These are phyloP conservation scores for Entonaema liquescens DNA, from an alignment of 495 filamentous ascomycete genomes.

Conservation along the genomic window DNA sequence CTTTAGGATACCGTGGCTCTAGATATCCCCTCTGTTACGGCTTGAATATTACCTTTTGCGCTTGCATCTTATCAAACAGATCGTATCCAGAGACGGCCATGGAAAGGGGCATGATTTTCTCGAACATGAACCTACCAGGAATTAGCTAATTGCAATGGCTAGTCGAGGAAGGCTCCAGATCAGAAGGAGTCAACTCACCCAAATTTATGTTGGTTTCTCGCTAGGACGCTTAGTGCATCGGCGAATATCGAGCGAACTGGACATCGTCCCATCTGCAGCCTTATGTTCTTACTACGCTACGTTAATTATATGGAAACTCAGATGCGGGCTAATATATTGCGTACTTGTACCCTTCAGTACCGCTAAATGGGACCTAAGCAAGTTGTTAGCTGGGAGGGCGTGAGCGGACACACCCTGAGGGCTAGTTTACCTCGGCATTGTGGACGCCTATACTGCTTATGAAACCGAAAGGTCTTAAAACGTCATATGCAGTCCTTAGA, in stretches of 20 bases:
- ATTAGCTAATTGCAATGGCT: conserved; percentile 3
- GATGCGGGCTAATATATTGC: conserved; percentile 15
- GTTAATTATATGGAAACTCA: conserved; percentile 16
- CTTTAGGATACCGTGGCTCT: not conserved
- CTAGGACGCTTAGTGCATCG: conserved; percentile 78
- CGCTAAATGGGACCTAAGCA: conserved; percentile 80
- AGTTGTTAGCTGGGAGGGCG: conserved; percentile 31
- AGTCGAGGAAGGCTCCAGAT: not conserved
- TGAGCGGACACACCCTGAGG: conserved; percentile 1
- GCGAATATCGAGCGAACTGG: conserved; percentile 86
- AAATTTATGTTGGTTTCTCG: conserved; percentile 81
- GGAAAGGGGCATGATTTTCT: conserved; percentile 89
- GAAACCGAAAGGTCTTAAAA: conserved; percentile 85
- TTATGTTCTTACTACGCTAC: conserved; percentile 75
- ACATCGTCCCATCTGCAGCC: conserved; percentile 92
- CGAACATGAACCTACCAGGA: conserved; percentile 81
- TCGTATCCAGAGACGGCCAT: conserved; percentile 90
- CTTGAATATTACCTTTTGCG: conserved; percentile 80
- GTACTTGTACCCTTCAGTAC: conserved; percentile 78
- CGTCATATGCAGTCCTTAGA: conserved; percentile 81
- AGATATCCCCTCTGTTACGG: conserved; percentile 38
- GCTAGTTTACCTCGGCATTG: conserved; percentile 74
- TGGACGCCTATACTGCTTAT: conserved; percentile 94
- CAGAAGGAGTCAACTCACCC: conserved; percentile 63
- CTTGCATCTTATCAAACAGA: conserved; percentile 91